Evolutionary conservation across 495 filamentous ascomycete species (phyloP).

Genomic region (Hypoxylon subgilvum): DNA sequence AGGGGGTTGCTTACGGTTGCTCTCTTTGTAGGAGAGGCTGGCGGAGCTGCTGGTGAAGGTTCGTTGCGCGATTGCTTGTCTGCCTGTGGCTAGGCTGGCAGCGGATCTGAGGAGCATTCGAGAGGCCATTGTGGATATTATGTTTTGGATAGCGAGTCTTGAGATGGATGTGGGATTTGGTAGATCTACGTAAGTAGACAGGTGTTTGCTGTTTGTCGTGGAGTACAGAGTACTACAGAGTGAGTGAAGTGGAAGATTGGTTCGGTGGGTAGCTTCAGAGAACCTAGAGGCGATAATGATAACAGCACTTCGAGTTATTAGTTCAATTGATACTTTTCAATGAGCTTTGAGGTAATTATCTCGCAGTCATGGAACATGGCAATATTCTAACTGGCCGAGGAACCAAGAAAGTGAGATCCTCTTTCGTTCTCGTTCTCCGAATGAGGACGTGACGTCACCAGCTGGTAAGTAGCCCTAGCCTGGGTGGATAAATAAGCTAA

Average conservation of each 20-base stretch:
- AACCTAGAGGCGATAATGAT: too few species aligned
- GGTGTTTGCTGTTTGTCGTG: too few species aligned
- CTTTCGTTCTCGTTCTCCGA: constrained; percentile 10
- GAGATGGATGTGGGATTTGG: not conserved
- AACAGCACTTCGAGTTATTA: too few species aligned
- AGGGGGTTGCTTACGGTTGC: constrained; percentile 26
- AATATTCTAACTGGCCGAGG: constrained; percentile 21
- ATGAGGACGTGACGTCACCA: constrained; percentile 31
- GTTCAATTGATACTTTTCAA: constrained; percentile 17
- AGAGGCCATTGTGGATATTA: constrained; percentile 23
- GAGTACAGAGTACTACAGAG: too few species aligned
- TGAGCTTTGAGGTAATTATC: constrained; percentile 29
- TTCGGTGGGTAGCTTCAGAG: not conserved
- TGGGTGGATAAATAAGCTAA: constrained; percentile 12
- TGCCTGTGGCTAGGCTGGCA: constrained; percentile 21
- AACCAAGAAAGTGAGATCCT: constrained; percentile 8
- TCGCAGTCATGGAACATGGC: constrained; percentile 30
- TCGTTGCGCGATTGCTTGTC: constrained; percentile 25
- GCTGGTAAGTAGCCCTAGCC: constrained; percentile 12
- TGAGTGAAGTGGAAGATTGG: too few species aligned
- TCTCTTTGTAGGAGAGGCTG: constrained; percentile 39
- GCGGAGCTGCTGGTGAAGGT: constrained; percentile 37
- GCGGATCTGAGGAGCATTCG: constrained; percentile 31
- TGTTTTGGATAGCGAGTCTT: constrained; percentile 4
- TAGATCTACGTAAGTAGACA: too few species aligned